phyloP scores from a whole-genome alignment of 2,329 filamentous ascomycete species.

The Ascochyta clinopodiicola region DNA sequence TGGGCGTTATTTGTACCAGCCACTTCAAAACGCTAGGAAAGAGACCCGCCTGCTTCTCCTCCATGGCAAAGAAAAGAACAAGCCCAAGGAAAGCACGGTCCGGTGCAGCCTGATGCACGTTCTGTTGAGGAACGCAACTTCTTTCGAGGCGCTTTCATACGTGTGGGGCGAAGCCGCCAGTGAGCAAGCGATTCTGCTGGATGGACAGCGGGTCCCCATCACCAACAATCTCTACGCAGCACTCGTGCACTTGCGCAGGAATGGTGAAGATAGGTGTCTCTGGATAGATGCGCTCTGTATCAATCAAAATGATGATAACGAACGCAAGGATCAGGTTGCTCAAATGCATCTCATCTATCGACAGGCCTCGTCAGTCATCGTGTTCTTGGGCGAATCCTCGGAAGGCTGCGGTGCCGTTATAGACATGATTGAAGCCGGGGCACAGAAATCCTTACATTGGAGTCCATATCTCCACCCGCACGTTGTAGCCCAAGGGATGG shows the following conservation, averaged over 20 bases:
- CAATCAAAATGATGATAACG: conserved; percentile 1
- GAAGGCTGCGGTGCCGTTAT: neutral
- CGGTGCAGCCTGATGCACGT: neutral
- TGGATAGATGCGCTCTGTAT: conserved; percentile 18
- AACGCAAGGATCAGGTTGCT: conserved; percentile 3
- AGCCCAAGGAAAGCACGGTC: neutral
- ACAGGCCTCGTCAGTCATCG: neutral
- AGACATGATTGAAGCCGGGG: neutral
- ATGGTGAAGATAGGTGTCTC: neutral
- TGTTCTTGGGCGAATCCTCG: neutral
- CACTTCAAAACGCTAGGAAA: neutral
- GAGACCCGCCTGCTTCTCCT: neutral
- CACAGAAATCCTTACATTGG: neutral
- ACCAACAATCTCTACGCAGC: neutral
- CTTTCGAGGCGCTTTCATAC: neutral
- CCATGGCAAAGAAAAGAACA: neutral
- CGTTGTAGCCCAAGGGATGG: neutral
- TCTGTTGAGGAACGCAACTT: neutral
- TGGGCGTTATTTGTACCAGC: neutral
- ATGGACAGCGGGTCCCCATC: neutral
- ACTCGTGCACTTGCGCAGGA: neutral
- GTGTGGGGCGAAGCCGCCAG: neutral
- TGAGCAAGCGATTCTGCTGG: neutral
- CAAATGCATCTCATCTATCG: neutral
- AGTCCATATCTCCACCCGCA: neutral